Evolutionary conservation across 1,139 yeast species (phyloP), one percentile per base, ranked within the genome.

Genomic region (Candida sp.): DNA sequence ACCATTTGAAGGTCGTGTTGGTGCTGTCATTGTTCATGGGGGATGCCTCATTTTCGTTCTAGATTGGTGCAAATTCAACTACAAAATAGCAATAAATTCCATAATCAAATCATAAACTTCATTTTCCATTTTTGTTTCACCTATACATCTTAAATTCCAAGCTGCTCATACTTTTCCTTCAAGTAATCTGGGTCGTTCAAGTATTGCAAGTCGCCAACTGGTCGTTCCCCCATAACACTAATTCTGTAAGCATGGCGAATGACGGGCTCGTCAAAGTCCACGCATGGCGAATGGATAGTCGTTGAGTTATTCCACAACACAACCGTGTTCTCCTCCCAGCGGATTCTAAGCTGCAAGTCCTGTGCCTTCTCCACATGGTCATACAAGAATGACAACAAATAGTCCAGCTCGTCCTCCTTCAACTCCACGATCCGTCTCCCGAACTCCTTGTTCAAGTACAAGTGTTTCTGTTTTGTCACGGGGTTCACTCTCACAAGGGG

Each of bases 331-430:
- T 78, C 78, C 54, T 78, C 80, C 85, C 88, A 85, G 49, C 66
- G 70, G 53, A 84, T 83, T 55, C 90, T 77, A 23, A 82, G 72
- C 50, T 84, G 85, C 55, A 82, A 71, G 61, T 83, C 87, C 27
- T 76, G 79, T 34, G 80, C 68, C 37, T 72, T 58, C 34, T 59
- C 66, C 49, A 64, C 54, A 49, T 63, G 69, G 37, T 58, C 57
- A 54, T 55, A 64, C 52, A 66, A 62, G 48, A 67, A 68, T 7
- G 58, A 52, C 47, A 67, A 57, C 48, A 68, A 61, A 40, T 51
- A 52, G 30, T 63, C 66, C 23, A 65, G 61, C 51, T 68, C 72
- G 49, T 67, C 70, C 44, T 63, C 58, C 52, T 68, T 68, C 45
- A 68, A 60, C 46, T 66, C 72, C 25, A 67, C 61, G 25, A 68